Base-by-base conservation (phyloP, 2,329 filamentous ascomycete species). In the Diaporthe vexans region DNA sequence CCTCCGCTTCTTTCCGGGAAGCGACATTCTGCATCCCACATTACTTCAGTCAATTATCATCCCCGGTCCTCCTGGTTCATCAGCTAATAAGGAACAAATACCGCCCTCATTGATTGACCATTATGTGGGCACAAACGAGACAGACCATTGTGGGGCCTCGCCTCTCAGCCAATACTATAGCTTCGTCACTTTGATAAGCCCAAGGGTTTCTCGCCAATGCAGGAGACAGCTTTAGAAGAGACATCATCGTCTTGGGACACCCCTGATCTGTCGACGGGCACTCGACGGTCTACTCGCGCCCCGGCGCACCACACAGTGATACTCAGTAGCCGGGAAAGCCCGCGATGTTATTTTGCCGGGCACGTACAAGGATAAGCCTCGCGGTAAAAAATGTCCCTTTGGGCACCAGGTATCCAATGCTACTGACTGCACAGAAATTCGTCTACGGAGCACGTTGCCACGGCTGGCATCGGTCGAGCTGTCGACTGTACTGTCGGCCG, bases 141-240 rank as follows among this genome's bases (percentile, higher is more conserved):
- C 63, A 68, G 29, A 19, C 48, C 61, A 24, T 24, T n/a, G 46
- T 67, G 29, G 63, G 46, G 63, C 63, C 46, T 67, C 63, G 63
- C 61, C 46, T 52, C 63, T 37, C 63, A 26, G 63, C 63, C 63
- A 52, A 67, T 67, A 13, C 58, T 33, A n/a, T 48, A 29, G n/a
- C 40, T 58, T 43, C 37, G 54, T 71, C 59, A 67, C 59, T 29
- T 67, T 46, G 43, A 48, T 68, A 57, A 73, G 71, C 71, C 57
- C 51, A 46, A 46, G 43, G 33, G 46, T 67, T 63, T 52, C 70
- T 63, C 57, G 70, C 70, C 70, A 54, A 72, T 72, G 70, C 70
- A 72, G 70, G 59, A 43, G 24, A 43, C 71, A 72, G 46, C 59
- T 46, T 46, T 24, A 48, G 71, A 72, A 51, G 19, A 65, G 63